Conservation (phyloP, 2,329 filamentous ascomycete genomes). For the Exophiala xenobiotica region DNA sequence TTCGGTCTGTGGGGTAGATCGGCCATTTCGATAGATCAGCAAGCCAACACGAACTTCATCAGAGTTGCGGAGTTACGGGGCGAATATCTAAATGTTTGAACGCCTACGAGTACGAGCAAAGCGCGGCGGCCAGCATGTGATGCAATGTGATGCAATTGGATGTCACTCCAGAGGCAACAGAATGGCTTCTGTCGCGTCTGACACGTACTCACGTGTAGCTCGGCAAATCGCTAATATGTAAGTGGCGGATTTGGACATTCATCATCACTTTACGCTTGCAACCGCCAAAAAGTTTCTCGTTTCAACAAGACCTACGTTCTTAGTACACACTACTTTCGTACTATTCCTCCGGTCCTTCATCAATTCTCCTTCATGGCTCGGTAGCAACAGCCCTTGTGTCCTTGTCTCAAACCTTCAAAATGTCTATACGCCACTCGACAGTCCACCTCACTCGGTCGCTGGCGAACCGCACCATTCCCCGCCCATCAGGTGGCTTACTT, state of each 20-base stretch:
- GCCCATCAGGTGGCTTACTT: slow-evolving; percentile 4
- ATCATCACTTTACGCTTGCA: too few relatives aligned
- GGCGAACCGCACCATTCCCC: slow-evolving; percentile 5
- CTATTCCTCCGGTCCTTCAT: too few relatives aligned
- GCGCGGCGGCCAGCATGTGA: slow-evolving; percentile 8
- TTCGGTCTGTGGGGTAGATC: slow-evolving; percentile 27
- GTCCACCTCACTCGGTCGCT: slow-evolving; percentile 14
- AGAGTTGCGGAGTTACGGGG: not conserved
- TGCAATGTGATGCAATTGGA: not conserved
- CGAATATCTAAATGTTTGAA: not conserved
- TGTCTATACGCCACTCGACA: slow-evolving; percentile 20
- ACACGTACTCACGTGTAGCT: too few relatives aligned
- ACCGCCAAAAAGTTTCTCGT: too few relatives aligned
- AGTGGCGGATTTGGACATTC: too few relatives aligned
- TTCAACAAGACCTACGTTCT: too few relatives aligned
- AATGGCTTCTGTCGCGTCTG: too few relatives aligned
- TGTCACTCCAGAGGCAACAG: too few relatives aligned
- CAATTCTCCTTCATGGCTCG: slow-evolving; percentile 22
- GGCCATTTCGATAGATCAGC: slow-evolving; percentile 20
- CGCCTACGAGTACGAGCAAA: too few relatives aligned
- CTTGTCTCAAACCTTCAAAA: slow-evolving; percentile 6
- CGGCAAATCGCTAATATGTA: too few relatives aligned
- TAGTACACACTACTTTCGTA: too few relatives aligned
- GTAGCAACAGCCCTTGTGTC: not conserved
- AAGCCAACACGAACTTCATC: not conserved